Evolutionary conservation across 2,329 filamentous ascomycete species (phyloP).

Genomic region (Hypoxylon sp.): DNA sequence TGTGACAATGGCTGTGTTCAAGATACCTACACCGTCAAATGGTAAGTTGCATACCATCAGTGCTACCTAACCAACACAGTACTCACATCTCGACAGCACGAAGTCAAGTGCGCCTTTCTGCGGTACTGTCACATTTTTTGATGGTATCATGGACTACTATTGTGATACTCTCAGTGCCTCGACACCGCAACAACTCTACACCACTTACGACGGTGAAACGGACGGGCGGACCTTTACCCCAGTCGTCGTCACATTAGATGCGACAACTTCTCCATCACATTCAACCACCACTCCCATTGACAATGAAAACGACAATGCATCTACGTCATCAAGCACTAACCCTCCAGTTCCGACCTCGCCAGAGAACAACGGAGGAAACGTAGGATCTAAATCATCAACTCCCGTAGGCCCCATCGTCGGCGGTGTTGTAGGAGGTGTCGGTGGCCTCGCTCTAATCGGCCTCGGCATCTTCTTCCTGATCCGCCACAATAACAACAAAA

Average conservation of each 20-base stretch:
- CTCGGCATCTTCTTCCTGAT: conserved; percentile 60
- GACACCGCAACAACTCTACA: conserved; percentile 57
- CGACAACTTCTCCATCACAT: conserved; percentile 14
- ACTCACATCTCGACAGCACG: conserved; percentile 54
- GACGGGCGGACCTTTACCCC: conserved; percentile 53
- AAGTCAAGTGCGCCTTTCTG: conserved; percentile 58
- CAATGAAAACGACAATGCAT: conserved; percentile 1
- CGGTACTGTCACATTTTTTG: conserved; percentile 62
- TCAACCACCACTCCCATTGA: conserved; percentile 21
- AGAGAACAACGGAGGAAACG: conserved; percentile 25
- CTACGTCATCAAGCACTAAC: neutral
- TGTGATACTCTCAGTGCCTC: conserved; percentile 58
- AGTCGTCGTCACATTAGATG: conserved; percentile 38
- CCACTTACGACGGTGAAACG: conserved; percentile 60
- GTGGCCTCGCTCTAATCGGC: conserved; percentile 59
- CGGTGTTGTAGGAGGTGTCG: conserved; percentile 64
- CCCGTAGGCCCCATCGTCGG: conserved; percentile 63
- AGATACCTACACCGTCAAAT: conserved; percentile 63
- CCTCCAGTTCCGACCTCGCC: conserved; percentile 8
- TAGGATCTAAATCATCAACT: conserved; percentile 46
- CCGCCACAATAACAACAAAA: conserved; percentile 57
- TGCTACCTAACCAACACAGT: conserved; percentile 36
- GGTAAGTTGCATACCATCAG: conserved; percentile 55
- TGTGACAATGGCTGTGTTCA: conserved; percentile 61
- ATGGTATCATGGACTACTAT: conserved; percentile 62